Evolutionary conservation across 139 green algal genomes (phyloP), one percentile per base, ranked within the genome.

Genomic region (Picochlorum costavermella): DNA sequence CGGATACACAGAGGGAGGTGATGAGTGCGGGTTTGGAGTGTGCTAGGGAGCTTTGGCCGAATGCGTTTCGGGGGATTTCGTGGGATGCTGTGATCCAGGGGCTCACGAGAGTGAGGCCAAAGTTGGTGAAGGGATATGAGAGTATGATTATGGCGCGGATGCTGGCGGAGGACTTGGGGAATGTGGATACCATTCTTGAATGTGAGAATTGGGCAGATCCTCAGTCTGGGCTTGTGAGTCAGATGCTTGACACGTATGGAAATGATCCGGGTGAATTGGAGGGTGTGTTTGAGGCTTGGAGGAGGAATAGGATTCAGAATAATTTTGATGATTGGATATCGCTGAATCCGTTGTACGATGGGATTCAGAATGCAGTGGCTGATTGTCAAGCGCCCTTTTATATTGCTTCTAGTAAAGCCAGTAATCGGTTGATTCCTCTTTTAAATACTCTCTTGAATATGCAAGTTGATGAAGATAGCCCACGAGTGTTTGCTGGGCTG

Each of bases 1-100:
- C 81, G 2, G 84, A 91, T 58, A 78, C 68, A 3, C 76, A 88
- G 46, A 69, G 66, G 0, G 85, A 91, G 75, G 83, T 88, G 12
- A 30, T 46, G 5, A 14, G n/a, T 45, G 4, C 78, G 82, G 82
- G 62, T 1, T 63, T 75, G 13, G 62, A 63, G 13, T 70, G 76
- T 26, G 78, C 74, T 6, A 30, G 30, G 6, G 26, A 68, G 11
- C 64, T 65, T 36, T 90, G 83, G 83, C 82, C 83, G 4, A 40
- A 79, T 3, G 26, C 70, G 23, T 81, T 81, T 61, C 44, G 5
- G 13, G 26, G 23, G 2, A 28, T 78, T 4, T n/a, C 17, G 14
- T 12, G 9, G 17, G n/a, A 57, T 25, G 28, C 45, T 51, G 40
- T 53, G 11, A 28, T 64, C 13, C 50, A 61, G 20, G 29, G 88